Conservation (phyloP, 2,329 filamentous ascomycete genomes). For the Nemania sp. region DNA sequence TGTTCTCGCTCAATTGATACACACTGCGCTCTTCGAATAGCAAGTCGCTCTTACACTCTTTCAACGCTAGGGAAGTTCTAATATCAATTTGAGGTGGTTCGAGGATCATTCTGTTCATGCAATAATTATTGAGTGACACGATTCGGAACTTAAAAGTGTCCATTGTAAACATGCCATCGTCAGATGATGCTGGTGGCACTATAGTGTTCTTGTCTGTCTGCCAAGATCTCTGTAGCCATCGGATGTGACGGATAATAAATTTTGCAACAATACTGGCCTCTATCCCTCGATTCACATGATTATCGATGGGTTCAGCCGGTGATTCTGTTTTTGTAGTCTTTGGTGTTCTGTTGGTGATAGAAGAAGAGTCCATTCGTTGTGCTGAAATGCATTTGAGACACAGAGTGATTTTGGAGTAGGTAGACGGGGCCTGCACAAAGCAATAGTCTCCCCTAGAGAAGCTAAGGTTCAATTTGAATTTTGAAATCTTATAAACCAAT, state of each 20-base stretch:
- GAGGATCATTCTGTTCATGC: not conserved
- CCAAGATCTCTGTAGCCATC: not conserved
- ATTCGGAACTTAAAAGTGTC: too few species aligned
- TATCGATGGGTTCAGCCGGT: too few species aligned
- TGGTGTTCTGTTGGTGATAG: too few species aligned
- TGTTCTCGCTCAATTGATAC: not conserved
- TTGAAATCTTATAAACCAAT: too few species aligned
- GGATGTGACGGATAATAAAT: not conserved
- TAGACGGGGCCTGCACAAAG: too few species aligned
- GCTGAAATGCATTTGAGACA: too few species aligned
- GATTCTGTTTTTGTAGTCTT: too few species aligned
- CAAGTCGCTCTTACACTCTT: not conserved
- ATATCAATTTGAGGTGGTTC: not conserved
- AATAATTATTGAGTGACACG: slow-evolving; percentile 2
- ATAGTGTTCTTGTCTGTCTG: slow-evolving; percentile 18
- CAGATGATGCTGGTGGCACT: slow-evolving; percentile 12
- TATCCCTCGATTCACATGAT: too few species aligned
- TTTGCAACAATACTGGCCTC: not conserved
- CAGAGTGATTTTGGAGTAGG: too few species aligned
- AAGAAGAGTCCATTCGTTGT: too few species aligned
- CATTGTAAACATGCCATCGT: slow-evolving; percentile 15
- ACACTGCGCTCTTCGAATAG: not conserved
- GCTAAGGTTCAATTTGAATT: too few species aligned
- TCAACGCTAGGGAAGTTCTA: not conserved
- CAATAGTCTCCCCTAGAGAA: too few species aligned